These are phyloP conservation scores for Alternaria panax DNA, from an alignment of 2,329 filamentous ascomycete genomes.

Conservation along the genomic window DNA sequence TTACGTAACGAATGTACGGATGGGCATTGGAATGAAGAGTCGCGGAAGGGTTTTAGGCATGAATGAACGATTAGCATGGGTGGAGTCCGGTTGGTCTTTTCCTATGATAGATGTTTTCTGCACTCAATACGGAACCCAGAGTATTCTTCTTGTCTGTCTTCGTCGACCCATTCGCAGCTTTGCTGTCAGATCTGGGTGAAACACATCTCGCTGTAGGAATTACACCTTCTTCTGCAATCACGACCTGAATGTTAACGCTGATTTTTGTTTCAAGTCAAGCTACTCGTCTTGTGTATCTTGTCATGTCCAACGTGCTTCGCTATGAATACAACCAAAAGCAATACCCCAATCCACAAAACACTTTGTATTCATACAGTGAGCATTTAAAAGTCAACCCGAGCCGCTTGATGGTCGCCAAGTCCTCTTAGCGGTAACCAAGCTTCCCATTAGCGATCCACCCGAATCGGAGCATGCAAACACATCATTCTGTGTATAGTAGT, in stretches of 20 bases:
- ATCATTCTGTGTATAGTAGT: neutral
- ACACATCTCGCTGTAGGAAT: neutral
- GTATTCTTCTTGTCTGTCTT: neutral
- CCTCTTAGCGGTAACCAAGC: too few relatives aligned
- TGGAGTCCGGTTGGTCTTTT: conserved; percentile 8
- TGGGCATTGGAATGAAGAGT: neutral
- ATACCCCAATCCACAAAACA: too few relatives aligned
- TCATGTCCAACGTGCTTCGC: neutral
- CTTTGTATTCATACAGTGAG: too few relatives aligned
- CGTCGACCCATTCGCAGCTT: neutral
- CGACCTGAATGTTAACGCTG: neutral
- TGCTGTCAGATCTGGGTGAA: neutral
- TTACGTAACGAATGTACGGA: neutral
- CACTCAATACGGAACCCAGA: conserved; percentile 4
- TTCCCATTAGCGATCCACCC: too few relatives aligned
- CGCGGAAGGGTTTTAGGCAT: neutral
- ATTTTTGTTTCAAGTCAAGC: neutral
- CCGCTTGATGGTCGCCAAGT: too few relatives aligned
- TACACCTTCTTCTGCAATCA: neutral
- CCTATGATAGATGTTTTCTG: conserved; percentile 6
- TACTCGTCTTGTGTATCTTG: neutral
- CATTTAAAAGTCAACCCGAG: too few relatives aligned
- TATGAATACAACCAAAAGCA: neutral
- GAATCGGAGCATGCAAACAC: neutral
- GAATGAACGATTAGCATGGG: conserved; percentile 12